A percentile compares a stretch with the other conserved stretches of the same genome.
phyloP scores from a whole-genome alignment of 2,329 filamentous ascomycete species.

The Penicillium crustosum region DNA sequence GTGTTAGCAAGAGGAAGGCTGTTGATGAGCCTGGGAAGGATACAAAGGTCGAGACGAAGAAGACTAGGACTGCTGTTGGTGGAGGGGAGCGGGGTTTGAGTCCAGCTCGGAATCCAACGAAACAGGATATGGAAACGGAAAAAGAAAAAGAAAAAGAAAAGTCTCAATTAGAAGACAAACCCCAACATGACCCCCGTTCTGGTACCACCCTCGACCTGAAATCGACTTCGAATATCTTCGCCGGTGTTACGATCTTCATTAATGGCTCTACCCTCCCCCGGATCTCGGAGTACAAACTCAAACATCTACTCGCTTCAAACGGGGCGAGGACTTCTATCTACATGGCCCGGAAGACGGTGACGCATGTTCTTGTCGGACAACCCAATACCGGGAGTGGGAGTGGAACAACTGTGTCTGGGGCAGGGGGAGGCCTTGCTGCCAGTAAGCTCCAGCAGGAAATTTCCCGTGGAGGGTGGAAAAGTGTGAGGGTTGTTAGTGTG shows the following conservation, averaged over 20 bases:
- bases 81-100: not conserved
- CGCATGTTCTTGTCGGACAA: conserved; percentile 78
- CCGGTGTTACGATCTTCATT: conserved; percentile 73
- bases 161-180: not conserved
- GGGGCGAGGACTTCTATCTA: conserved; percentile 71
- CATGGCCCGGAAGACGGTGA: conserved; percentile 71
- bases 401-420: conserved; percentile 42
- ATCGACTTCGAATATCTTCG: conserved; percentile 59
- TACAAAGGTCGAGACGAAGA: conserved; percentile 16
- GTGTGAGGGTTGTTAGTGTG: conserved; percentile 74
- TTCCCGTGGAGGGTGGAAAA: conserved; percentile 62
- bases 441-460: conserved; percentile 83
- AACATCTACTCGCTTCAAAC: conserved; percentile 71
- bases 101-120: not conserved
- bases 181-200: not conserved
- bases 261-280: conserved; percentile 82
- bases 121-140: conserved; percentile 14
- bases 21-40: conserved; percentile 26
- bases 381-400: conserved; percentile 42
- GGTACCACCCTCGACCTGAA: conserved; percentile 4
- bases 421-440: conserved; percentile 72
- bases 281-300: conserved; percentile 83
- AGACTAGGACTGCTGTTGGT: not conserved
- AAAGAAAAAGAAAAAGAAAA: not conserved
- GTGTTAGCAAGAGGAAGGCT: conserved; percentile 47